A percentile compares a stretch with the other conserved stretches of the same genome.
Evolutionary conservation across 495 filamentous ascomycete species (phyloP).

Genomic region (Neurospora cerealis): DNA sequence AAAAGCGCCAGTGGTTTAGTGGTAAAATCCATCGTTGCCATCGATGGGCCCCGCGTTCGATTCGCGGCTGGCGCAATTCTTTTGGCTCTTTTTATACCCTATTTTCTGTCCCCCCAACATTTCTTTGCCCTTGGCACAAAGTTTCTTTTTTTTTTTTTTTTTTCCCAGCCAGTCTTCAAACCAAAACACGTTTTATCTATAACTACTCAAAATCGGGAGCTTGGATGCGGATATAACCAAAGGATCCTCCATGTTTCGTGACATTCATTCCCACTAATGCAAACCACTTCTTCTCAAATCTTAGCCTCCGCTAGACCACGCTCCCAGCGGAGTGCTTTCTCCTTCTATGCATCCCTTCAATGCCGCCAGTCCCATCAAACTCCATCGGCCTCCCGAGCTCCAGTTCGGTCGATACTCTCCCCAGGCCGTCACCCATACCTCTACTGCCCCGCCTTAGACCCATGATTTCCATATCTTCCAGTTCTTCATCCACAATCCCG

Average conservation of each 20-base stretch:
- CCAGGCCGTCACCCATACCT: not conserved
- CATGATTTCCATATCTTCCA: not conserved
- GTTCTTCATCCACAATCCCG: not conserved
- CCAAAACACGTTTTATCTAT: not conserved
- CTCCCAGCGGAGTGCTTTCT: not conserved
- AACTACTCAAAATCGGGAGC: not conserved
- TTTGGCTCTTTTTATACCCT: not conserved
- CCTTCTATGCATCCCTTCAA: not conserved
- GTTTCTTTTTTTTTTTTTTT: not conserved
- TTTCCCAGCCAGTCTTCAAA: not conserved
- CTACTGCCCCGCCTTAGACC: not conserved
- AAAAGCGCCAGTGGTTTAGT: conserved; percentile 34
- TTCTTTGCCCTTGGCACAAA: not conserved
- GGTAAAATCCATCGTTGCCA: conserved; percentile 46
- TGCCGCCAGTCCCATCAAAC: not conserved
- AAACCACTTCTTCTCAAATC: not conserved
- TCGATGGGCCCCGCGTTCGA: conserved; percentile 44
- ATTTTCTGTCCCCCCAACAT: not conserved
- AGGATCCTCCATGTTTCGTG: not conserved
- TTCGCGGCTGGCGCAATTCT: conserved; percentile 36
- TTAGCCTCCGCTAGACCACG: not conserved
- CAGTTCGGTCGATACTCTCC: not conserved
- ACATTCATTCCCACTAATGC: not conserved
- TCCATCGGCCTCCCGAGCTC: not conserved
- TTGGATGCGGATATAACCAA: not conserved